Base-by-base conservation (phyloP, 1,139 yeast species). In the Candida dubliniensis region DNA sequence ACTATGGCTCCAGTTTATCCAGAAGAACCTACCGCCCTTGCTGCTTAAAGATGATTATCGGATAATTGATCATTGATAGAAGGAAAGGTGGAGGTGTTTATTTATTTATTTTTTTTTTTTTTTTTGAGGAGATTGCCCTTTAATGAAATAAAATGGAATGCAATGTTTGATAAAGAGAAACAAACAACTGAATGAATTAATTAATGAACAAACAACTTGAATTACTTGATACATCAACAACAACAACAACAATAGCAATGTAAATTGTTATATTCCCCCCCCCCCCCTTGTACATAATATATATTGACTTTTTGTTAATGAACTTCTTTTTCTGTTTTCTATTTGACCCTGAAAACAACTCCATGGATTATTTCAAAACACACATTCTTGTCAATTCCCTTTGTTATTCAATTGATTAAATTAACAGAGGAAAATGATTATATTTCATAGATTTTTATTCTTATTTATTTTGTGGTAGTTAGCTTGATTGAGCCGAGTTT, bases 1-100 rank as follows among this genome's bases (percentile, higher is more conserved):
- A 90, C 96, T 27, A 74, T 84, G 65, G 90, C 90, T 37, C 88
- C 88, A 45, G 84, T 83, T 35, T 72, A 82, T 53, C 90, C 89
- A 15, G 89, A 82, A 35, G 76, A 74, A 54, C 71, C 66, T 43
- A 71, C 72, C 49, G 77, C 79, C 47, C 67, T 76, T 56, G 75
- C 77, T 40, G 81, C 81, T 47, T 76, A 58, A 59, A 31, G 15
- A 36, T 11, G 4, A 30, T 4, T 18, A 18, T 18, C 5, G 23
- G 5, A 18, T 18, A 5, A 18, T 18, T 18, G 5, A 18, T 18
- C 23, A 23, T 34, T 11, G 31, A 35, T 23, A 15, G 24, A 26
- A 27, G 15, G 14, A 8, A 13, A 35, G 23, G 5, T n/a, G 23
- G 23, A 18, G 23, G 23, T 18, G 23, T 18, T 18, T 18, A 18